Evolutionary conservation across 2,329 filamentous ascomycete species (phyloP), one percentile per base, ranked within the genome.

Genomic region (Dendryphion nanum): DNA sequence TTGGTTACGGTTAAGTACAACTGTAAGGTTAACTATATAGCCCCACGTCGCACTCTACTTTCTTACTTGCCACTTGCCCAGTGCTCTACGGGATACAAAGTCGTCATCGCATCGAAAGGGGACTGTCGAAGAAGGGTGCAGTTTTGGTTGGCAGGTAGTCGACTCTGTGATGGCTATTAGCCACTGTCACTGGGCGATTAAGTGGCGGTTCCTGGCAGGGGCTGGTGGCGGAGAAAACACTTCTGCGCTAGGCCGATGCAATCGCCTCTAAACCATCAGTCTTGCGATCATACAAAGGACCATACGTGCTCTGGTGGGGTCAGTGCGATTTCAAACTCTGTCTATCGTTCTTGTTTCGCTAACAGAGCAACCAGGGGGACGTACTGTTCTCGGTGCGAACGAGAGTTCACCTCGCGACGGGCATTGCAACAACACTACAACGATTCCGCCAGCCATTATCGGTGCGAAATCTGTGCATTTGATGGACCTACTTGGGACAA

Each of bases 401-500:
- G 31, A 33, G 14, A 20, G 7, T 33, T 33, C 31, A 8, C 7
- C 6, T 18, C 31, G 18, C 14, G 19, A 6, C 14, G 15, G 31
- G 14, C 15, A 13, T 19, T 37, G 3, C 29, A 28, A 4, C 42
- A 48, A 30, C 45, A 48, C 33, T 23, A 18, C 29, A 23, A 39
- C 28, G 34, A 48, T 35, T 48, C 42, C 4, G 10, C 21, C 17
- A 18, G 17, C 26, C 45, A 48, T 35, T 26, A 46, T 36, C 33
- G 20, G 18, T 48, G 43, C 43, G 32, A 33, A 5, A 33, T 21
- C 13, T 48, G 45, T 31, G 31, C 23, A 15, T 41, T 43, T 24
- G 45, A 46, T 40, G 37, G 31, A 23, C 5, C 26, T 10, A 35
- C 40, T 16, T 44, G 40, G 42, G 42, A 46, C 14, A 30, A 44